A percentile compares a stretch with the other conserved stretches of the same genome.
phyloP scores from a whole-genome alignment of 768 basidiomycete species.

The Butyriboletus loyo region DNA sequence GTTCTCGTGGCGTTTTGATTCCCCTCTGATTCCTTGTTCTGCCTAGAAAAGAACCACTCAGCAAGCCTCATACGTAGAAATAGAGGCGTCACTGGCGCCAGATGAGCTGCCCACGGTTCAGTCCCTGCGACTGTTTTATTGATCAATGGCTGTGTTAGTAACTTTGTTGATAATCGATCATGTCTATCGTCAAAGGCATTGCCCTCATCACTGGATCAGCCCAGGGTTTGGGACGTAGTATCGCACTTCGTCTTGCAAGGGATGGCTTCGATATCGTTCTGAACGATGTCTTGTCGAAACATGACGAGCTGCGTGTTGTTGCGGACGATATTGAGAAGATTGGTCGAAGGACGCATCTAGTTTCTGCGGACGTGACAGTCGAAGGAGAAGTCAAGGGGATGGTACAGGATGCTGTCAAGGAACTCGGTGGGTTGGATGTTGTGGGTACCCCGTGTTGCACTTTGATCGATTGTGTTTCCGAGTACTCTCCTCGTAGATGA shows the following conservation, averaged over 20 bases:
- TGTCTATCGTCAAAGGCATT: conserved; percentile 23
- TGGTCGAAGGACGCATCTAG: conserved; percentile 13
- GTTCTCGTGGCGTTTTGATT: too few species aligned
- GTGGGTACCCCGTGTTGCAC: background rate
- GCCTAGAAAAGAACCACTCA: too few species aligned
- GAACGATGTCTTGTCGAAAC: conserved; percentile 25
- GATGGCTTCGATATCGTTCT: conserved; percentile 30
- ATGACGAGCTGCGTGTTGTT: conserved; percentile 5
- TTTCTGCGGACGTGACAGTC: conserved; percentile 12
- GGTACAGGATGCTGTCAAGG: background rate
- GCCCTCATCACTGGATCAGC: conserved; percentile 32
- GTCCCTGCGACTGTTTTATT: too few species aligned
- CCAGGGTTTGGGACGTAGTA: conserved; percentile 27
- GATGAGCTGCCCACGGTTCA: too few species aligned
- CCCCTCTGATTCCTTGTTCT: too few species aligned
- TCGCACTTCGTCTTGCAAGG: conserved; percentile 16
- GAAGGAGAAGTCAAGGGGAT: conserved; percentile 7
- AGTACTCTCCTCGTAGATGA: conserved; percentile 4
- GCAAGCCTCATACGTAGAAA: too few species aligned
- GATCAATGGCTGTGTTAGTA: too few species aligned
- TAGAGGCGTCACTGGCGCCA: too few species aligned
- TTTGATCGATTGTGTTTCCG: too few species aligned
- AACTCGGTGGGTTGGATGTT: conserved; percentile 7
- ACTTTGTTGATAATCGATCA: too few species aligned
- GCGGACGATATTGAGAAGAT: conserved; percentile 7